Evolutionary conservation across 345 rosid genomes (phyloP).

Genomic region (Lepidium aucheri): DNA sequence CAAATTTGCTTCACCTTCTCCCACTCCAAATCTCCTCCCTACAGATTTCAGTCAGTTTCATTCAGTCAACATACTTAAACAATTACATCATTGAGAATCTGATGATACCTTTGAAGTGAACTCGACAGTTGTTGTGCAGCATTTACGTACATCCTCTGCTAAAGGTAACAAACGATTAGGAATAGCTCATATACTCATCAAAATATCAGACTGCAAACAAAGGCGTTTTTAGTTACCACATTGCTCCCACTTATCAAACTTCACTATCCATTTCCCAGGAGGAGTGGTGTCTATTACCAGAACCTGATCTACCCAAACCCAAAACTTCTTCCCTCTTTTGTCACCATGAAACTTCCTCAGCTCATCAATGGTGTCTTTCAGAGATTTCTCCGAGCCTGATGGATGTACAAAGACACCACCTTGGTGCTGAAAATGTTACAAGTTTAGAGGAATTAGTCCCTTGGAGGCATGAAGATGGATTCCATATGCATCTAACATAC

Average conservation of each 20-base stretch:
- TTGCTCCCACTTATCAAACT: conserved; percentile 71
- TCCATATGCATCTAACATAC: conserved; percentile 16
- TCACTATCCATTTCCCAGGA: conserved; percentile 49
- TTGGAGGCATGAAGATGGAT: neutral
- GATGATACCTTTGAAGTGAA: conserved; percentile 44
- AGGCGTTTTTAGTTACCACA: conserved; percentile 36
- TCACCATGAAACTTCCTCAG: conserved; percentile 52
- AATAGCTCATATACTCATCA: neutral
- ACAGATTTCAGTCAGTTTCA: neutral
- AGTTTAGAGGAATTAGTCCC: conserved; percentile 3
- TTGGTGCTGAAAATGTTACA: conserved; percentile 39
- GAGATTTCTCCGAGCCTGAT: conserved; percentile 59
- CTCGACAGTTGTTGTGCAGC: conserved; percentile 49
- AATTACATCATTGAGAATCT: neutral
- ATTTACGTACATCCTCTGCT: conserved; percentile 54
- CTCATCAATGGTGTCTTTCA: conserved; percentile 44
- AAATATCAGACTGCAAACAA: neutral
- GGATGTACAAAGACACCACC: conserved; percentile 50
- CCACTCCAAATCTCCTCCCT: conserved; percentile 40
- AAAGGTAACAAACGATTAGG: neutral
- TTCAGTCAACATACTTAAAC: neutral
- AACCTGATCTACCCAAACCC: conserved; percentile 81
- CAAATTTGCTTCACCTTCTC: conserved; percentile 60
- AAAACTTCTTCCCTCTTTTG: conserved; percentile 51
- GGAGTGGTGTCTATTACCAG: conserved; percentile 40